Conservation (phyloP, 2,329 filamentous ascomycete species). For the Fusarium heterosporum region DNA sequence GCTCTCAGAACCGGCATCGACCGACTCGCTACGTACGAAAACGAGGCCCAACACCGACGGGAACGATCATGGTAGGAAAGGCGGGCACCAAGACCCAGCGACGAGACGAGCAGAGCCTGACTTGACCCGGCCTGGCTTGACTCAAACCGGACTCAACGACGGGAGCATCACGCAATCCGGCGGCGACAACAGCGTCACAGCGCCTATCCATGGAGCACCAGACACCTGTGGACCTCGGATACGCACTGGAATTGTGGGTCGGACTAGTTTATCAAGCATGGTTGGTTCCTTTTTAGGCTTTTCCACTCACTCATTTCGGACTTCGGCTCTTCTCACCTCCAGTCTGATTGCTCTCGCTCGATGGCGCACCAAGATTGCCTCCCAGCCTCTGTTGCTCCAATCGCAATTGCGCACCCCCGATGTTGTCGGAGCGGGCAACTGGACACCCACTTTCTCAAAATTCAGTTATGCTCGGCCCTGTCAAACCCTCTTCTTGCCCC, state of each 20-base stretch:
- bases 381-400: conserved; percentile 35
- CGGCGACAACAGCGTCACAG: conserved; percentile 43
- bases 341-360: conserved; percentile 22
- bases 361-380: conserved; percentile 34
- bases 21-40: conserved; percentile 36
- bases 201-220: conserved; percentile 39
- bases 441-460: conserved; percentile 40
- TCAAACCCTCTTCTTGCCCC: conserved; percentile 46
- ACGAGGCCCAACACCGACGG: conserved; percentile 30
- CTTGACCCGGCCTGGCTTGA: conserved; percentile 40
- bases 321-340: conserved; percentile 30
- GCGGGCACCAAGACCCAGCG: conserved; percentile 36
- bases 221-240: conserved; percentile 38
- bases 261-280: conserved; percentile 37
- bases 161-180: conserved; percentile 46
- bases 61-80: conserved; percentile 36
- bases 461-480: conserved; percentile 41
- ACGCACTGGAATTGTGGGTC: conserved; percentile 46
- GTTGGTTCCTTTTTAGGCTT: conserved; percentile 43
- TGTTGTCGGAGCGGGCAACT: conserved; percentile 18
- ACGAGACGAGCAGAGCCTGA: conserved; percentile 32
- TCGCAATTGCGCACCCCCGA: conserved; percentile 35
- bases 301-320: conserved; percentile 34
- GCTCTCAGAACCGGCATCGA: conserved; percentile 24
- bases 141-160: conserved; percentile 35